These are phyloP conservation scores for Skeletonema grethae DNA, from an alignment of 108 stramenopile species.

Conservation along the genomic window DNA sequence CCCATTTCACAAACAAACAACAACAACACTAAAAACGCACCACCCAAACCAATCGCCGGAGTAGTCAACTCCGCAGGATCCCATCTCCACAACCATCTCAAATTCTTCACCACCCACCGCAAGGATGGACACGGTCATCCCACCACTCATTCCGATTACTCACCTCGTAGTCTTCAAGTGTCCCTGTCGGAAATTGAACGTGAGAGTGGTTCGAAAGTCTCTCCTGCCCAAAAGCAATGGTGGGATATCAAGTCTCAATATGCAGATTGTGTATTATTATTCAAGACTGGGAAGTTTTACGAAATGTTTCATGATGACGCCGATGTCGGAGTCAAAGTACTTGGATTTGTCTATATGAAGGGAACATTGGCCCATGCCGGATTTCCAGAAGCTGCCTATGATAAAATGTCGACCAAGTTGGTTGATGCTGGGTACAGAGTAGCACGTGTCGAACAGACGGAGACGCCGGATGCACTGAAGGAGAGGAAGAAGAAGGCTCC, in stretches of 20 bases:
- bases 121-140: constrained; percentile 65
- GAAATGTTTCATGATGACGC: constrained; percentile 96
- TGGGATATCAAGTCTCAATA: constrained; percentile 97
- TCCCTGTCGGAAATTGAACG: constrained; percentile 53
- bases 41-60: constrained; percentile 28
- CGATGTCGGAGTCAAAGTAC: constrained; percentile 90
- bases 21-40: neutral
- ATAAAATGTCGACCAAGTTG: constrained; percentile 79
- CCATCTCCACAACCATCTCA: constrained; percentile 90
- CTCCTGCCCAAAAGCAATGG: constrained; percentile 95
- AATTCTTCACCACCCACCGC: constrained; percentile 75
- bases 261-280: constrained; percentile 95
- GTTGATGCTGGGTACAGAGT: constrained; percentile 96
- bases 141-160: constrained; percentile 77
- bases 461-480: constrained; percentile 94
- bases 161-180: constrained; percentile 86
- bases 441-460: constrained; percentile 99
- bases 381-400: constrained; percentile 96
- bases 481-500: constrained; percentile 72
- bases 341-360: constrained; percentile 97
- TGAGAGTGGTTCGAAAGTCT: constrained; percentile 56
- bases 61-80: constrained; percentile 74
- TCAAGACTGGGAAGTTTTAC: constrained; percentile 99
- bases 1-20: constrained; percentile 10
- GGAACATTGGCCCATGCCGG: constrained; percentile 93